Percentiles rank a stretch among this genome's conserved stretches.
Evolutionary conservation across 192 early-diverging fungal species (phyloP).

Genomic region (Umbelopsis isabellina): DNA sequence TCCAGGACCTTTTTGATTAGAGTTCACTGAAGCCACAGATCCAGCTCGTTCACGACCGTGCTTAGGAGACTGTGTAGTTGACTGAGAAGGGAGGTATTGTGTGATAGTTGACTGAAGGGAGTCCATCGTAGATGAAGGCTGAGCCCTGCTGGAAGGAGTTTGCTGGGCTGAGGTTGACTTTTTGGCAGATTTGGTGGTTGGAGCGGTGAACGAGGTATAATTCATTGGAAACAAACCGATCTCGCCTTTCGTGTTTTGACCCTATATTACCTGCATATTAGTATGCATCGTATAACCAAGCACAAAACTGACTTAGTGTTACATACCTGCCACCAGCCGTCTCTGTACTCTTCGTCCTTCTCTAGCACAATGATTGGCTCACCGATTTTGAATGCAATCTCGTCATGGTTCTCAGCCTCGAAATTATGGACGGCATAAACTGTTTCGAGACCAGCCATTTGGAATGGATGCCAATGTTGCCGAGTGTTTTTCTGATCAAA

Average conservation of each 20-base stretch:
- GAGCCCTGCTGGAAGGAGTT: neutral
- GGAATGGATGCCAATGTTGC: conserved; percentile 10
- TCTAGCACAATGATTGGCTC: conserved; percentile 74
- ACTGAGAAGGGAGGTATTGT: conserved; percentile 1
- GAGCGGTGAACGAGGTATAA: conserved; percentile 51
- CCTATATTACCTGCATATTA: conserved; percentile 42
- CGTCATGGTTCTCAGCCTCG: conserved; percentile 69
- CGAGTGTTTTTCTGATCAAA: neutral
- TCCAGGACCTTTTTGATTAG: conserved; percentile 5
- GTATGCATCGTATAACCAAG: neutral
- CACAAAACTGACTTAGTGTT: neutral
- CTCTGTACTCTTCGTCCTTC: conserved; percentile 70
- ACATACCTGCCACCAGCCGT: conserved; percentile 82
- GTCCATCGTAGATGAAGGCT: conserved; percentile 16
- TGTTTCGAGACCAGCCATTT: conserved; percentile 34
- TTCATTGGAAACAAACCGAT: conserved; percentile 76
- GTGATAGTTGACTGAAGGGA: conserved; percentile 3
- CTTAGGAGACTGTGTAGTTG: neutral
- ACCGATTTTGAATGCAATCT: conserved; percentile 67
- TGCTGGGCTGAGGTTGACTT: conserved; percentile 5
- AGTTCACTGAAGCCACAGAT: neutral
- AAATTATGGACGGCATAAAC: conserved; percentile 63
- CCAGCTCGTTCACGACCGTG: conserved; percentile 7
- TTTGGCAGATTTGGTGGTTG: neutral
- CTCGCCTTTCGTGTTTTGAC: conserved; percentile 62